A percentile compares a stretch with the other conserved stretches of the same genome.
Conservation (phyloP, 495 filamentous ascomycete species). For the Pseudoneurospora amorphoporcata region DNA sequence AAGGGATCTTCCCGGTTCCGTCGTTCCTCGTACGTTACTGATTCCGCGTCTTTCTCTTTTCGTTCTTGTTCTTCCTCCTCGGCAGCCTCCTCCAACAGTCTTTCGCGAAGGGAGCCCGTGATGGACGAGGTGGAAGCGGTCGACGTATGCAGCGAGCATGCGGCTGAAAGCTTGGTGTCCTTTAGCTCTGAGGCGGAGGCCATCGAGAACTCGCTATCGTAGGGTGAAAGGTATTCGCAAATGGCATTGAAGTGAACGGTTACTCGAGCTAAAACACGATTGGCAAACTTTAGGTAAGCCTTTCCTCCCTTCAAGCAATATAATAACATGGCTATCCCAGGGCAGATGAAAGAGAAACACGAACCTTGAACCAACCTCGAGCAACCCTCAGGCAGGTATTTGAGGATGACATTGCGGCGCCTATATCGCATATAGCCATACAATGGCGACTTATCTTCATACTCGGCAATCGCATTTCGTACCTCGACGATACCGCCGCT, state of each 20-base stretch:
- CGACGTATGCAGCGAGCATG: slow-evolving; percentile 82
- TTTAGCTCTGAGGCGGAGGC: slow-evolving; percentile 65
- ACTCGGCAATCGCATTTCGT: slow-evolving; percentile 62
- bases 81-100: slow-evolving; percentile 77
- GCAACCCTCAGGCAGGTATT: slow-evolving; percentile 81
- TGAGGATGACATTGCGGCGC: slow-evolving; percentile 81
- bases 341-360: slow-evolving; percentile 12
- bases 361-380: slow-evolving; percentile 86
- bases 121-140: slow-evolving; percentile 82
- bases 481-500: slow-evolving; percentile 79
- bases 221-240: slow-evolving; percentile 74
- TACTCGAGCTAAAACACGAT: slow-evolving; percentile 57
- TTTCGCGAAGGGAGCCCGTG: slow-evolving; percentile 63
- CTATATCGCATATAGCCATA: slow-evolving; percentile 90
- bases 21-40: slow-evolving; percentile 32
- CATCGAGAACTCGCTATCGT: slow-evolving; percentile 73
- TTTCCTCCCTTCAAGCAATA: slow-evolving; percentile 1
- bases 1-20: neutral
- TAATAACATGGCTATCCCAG: neutral
- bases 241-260: slow-evolving; percentile 89
- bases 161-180: slow-evolving; percentile 77
- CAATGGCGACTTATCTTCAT: slow-evolving; percentile 74
- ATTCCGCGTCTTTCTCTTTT: slow-evolving; percentile 38
- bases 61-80: slow-evolving; percentile 65
- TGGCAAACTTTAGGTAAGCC: slow-evolving; percentile 1